Evolutionary conservation across 352 stramenopile species (phyloP).

Genomic region (Globisporangium parvum): DNA sequence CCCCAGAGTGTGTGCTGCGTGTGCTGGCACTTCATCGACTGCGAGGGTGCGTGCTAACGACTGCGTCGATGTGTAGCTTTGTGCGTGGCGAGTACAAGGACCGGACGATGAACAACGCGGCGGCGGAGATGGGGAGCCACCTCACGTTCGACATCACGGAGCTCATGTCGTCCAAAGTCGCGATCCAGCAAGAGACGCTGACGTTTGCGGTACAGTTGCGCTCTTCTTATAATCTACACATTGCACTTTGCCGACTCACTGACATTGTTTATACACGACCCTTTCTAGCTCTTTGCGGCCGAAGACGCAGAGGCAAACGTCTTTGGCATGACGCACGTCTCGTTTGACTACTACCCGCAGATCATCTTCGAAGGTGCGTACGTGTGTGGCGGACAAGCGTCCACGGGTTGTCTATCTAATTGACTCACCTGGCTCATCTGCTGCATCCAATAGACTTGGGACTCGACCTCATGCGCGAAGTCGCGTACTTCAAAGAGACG

Average conservation of each 20-base stretch:
- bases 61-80: conserved; percentile 13
- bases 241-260: not conserved
- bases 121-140: conserved; percentile 49
- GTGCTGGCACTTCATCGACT: too few species aligned
- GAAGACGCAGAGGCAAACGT: conserved; percentile 46
- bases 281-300: conserved; percentile 33
- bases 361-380: conserved; percentile 64
- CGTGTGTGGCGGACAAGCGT: not conserved
- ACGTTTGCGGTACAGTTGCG: conserved; percentile 39
- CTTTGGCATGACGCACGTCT: conserved; percentile 52
- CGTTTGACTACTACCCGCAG: conserved; percentile 66
- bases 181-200: conserved; percentile 35
- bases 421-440: not conserved
- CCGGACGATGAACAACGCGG: conserved; percentile 47
- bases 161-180: conserved; percentile 46
- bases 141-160: conserved; percentile 81
- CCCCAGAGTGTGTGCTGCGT: not conserved
- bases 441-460: conserved; percentile 36
- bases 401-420: not conserved
- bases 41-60: too few species aligned
- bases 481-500: conserved; percentile 71
- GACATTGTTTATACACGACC: not conserved
- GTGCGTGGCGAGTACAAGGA: conserved; percentile 29
- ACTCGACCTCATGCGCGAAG: conserved; percentile 76
- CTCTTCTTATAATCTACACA: not conserved